These are phyloP conservation scores for Amanita inopinata DNA, from an alignment of 768 basidiomycete genomes.

Conservation along the genomic window DNA sequence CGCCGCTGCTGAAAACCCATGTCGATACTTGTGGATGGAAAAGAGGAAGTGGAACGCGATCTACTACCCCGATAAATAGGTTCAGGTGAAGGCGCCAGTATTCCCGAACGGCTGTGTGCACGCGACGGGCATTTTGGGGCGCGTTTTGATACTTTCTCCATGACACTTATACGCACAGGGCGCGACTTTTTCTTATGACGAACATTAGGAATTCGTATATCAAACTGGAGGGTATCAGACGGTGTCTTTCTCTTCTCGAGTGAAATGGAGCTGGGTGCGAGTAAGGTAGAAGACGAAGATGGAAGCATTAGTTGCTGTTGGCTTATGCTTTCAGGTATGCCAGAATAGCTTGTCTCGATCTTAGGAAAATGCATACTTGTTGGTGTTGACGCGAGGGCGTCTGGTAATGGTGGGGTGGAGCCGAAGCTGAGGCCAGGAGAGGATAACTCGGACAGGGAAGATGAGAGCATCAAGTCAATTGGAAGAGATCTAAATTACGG, in stretches of 20 bases:
- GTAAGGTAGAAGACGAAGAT: not conserved
- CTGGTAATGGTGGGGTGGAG: not conserved
- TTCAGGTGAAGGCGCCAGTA: conserved; percentile 36
- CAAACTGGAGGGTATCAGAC: not conserved
- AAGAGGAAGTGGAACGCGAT: conserved; percentile 56
- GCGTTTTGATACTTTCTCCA: conserved; percentile 23
- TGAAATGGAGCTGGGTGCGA: not conserved
- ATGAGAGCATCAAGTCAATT: conserved; percentile 6
- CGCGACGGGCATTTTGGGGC: conserved; percentile 31
- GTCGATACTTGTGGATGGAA: conserved; percentile 30
- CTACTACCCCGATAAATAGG: conserved; percentile 49
- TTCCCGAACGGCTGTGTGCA: conserved; percentile 30
- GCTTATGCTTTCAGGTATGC: not conserved
- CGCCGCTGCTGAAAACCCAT: conserved; percentile 28
- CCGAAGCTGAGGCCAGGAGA: conserved; percentile 1
- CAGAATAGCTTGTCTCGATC: conserved; percentile 2
- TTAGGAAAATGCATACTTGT: conserved; percentile 2
- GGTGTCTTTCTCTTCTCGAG: conserved; percentile 5
- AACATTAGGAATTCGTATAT: not conserved
- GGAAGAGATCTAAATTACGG: no score
- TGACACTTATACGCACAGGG: not conserved
- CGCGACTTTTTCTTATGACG: conserved; percentile 5
- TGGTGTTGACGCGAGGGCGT: not conserved
- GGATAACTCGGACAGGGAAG: not conserved
- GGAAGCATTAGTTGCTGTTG: not conserved